phyloP scores from a whole-genome alignment of 495 filamentous ascomycete species.

The Corynascus novoguineensis region DNA sequence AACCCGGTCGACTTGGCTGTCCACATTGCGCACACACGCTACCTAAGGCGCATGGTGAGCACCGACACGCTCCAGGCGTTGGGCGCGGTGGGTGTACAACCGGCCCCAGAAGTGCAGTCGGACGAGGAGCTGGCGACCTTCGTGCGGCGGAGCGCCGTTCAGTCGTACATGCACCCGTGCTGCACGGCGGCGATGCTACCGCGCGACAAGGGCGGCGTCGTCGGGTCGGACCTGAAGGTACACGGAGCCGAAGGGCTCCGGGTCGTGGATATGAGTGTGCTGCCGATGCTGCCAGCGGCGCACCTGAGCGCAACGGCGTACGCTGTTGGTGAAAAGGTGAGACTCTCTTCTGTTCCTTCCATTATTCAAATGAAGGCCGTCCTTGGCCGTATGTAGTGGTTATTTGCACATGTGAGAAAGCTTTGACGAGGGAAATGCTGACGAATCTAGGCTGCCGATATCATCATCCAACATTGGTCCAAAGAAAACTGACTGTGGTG shows the following conservation, averaged over 20 bases:
- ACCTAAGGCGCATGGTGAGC: constrained; percentile 20
- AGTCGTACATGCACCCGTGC: constrained; percentile 24
- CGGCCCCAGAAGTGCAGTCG: constrained; percentile 11
- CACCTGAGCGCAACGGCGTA: constrained; percentile 17
- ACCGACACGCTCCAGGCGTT: constrained; percentile 14
- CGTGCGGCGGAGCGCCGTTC: constrained; percentile 3
- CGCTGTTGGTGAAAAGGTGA: constrained; percentile 18
- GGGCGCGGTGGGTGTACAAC: constrained; percentile 17
- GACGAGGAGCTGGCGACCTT: constrained; percentile 12
- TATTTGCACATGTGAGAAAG: constrained; percentile 17
- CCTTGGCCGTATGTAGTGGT: neutral
- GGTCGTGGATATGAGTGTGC: constrained; percentile 25
- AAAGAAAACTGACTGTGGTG: neutral
- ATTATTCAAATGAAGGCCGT: neutral
- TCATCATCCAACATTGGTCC: constrained; percentile 47
- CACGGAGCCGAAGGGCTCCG: constrained; percentile 35
- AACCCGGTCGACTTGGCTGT: constrained; percentile 33
- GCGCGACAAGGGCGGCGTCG: constrained; percentile 44
- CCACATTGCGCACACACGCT: constrained; percentile 20
- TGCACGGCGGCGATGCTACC: constrained; percentile 54
- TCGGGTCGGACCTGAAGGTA: constrained; percentile 34
- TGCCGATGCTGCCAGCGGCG: constrained; percentile 44
- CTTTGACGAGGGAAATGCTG: constrained; percentile 18
- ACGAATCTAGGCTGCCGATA: constrained; percentile 37
- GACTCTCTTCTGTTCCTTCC: neutral